Evolutionary conservation across 2,329 filamentous ascomycete genomes (phyloP).

Genomic region (Alternaria angustiovoidea): DNA sequence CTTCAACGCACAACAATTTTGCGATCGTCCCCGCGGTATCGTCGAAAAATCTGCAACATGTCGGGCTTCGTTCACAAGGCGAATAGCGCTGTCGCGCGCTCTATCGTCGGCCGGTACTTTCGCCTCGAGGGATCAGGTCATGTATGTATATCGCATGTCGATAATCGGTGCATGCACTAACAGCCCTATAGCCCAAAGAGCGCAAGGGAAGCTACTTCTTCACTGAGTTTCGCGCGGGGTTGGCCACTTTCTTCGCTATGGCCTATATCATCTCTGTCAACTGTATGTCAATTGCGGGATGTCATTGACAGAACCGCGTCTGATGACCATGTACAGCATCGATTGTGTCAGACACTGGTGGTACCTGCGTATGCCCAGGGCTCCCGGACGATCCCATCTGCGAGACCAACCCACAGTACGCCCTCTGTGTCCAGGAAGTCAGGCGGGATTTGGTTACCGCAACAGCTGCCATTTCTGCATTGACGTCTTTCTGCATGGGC

Average conservation of each 20-base stretch:
- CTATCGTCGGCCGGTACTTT: constrained; percentile 62
- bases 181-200: constrained; percentile 56
- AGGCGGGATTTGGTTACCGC: constrained; percentile 84
- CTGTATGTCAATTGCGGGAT: constrained; percentile 51
- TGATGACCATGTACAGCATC: constrained; percentile 48
- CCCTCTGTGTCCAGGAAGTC: constrained; percentile 68
- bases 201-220: constrained; percentile 80
- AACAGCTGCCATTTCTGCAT: constrained; percentile 81
- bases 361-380: constrained; percentile 74
- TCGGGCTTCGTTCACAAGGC: constrained; percentile 44
- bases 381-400: constrained; percentile 61
- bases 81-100: constrained; percentile 46
- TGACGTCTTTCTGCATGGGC: constrained; percentile 85
- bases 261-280: constrained; percentile 71
- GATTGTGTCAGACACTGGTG: constrained; percentile 75
- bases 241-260: constrained; percentile 70
- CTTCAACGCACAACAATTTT: constrained; percentile 8
- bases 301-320: constrained; percentile 7
- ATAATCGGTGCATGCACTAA: constrained; percentile 10
- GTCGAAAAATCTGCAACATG: constrained; percentile 34
- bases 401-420: constrained; percentile 64
- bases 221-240: constrained; percentile 82
- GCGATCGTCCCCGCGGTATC: constrained; percentile 5
- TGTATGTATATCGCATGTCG: constrained; percentile 62
- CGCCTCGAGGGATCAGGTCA: constrained; percentile 82